phyloP scores from a whole-genome alignment of 2,329 filamentous ascomycete species.

The Leptographium procerum region DNA sequence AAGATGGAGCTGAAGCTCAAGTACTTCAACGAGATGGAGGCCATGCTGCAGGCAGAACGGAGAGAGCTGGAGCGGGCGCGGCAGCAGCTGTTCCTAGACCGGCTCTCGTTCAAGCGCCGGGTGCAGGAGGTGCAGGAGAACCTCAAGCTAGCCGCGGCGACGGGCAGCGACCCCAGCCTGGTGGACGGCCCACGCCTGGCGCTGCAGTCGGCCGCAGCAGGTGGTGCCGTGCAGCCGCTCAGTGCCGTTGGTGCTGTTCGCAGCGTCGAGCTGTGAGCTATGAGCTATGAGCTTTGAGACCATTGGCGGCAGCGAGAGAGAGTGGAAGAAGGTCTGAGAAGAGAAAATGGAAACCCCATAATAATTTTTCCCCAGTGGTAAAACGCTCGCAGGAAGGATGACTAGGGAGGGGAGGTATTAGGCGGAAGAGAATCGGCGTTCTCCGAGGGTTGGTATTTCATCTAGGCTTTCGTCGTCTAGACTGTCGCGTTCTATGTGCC shows the following conservation, averaged over 20 bases:
- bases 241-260: constrained; percentile 45
- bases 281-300: not conserved
- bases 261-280: constrained; percentile 38
- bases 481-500: not conserved
- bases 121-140: constrained; percentile 72
- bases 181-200: constrained; percentile 40
- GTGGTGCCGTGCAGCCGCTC: constrained; percentile 39
- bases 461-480: not conserved
- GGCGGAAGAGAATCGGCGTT: constrained; percentile 10
- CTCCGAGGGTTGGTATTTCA: constrained; percentile 3
- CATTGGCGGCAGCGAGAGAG: too few relatives aligned
- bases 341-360: not conserved
- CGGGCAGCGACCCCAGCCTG: constrained; percentile 38
- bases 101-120: constrained; percentile 78
- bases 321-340: not conserved
- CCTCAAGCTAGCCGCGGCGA: constrained; percentile 43
- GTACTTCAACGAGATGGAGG: constrained; percentile 94
- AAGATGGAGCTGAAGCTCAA: constrained; percentile 93
- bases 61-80: constrained; percentile 84
- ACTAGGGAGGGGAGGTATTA: too few relatives aligned
- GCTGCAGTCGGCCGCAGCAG: constrained; percentile 35
- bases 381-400: too few relatives aligned
- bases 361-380: too few relatives aligned
- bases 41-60: constrained; percentile 80
- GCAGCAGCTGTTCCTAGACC: constrained; percentile 87